These are phyloP conservation scores for Physocladia obscura DNA, from an alignment of 192 early-diverging fungal species.

Conservation along the genomic window DNA sequence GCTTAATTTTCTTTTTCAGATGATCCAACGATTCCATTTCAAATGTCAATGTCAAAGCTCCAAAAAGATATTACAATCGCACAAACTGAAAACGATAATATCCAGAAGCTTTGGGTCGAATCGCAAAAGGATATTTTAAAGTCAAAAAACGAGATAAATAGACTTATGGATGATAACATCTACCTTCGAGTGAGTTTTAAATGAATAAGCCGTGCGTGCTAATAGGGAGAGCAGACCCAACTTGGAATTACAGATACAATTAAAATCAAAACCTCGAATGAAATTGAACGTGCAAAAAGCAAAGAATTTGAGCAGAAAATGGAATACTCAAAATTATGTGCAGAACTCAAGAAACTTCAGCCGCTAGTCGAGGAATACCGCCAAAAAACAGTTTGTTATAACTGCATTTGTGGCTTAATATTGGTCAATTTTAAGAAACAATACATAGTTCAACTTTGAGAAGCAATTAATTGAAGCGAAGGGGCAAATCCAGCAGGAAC, in stretches of 20 bases:
- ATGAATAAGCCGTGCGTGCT: too few relatives aligned
- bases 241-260: constrained; percentile 51
- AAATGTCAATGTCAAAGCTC: constrained; percentile 35
- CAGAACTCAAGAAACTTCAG: constrained; percentile 40
- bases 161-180: constrained; percentile 34
- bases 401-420: constrained; percentile 8
- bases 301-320: constrained; percentile 50
- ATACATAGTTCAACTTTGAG: constrained; percentile 38
- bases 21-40: constrained; percentile 35
- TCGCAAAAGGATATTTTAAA: constrained; percentile 44
- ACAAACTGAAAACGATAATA: constrained; percentile 42
- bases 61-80: constrained; percentile 37
- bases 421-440: too few relatives aligned
- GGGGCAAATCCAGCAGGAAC: constrained; percentile 41
- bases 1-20: constrained; percentile 29
- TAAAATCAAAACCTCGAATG: constrained; percentile 36
- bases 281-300: constrained; percentile 36
- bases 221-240: constrained; percentile 47
- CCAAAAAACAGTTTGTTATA: constrained; percentile 40
- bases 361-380: constrained; percentile 43
- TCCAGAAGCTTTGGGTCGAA: constrained; percentile 54
- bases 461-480: constrained; percentile 41
- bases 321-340: constrained; percentile 48
- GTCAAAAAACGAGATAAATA: constrained; percentile 25
- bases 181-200: constrained; percentile 5